phyloP scores from a whole-genome alignment of 768 basidiomycete species.

The Galerina sulciceps region DNA sequence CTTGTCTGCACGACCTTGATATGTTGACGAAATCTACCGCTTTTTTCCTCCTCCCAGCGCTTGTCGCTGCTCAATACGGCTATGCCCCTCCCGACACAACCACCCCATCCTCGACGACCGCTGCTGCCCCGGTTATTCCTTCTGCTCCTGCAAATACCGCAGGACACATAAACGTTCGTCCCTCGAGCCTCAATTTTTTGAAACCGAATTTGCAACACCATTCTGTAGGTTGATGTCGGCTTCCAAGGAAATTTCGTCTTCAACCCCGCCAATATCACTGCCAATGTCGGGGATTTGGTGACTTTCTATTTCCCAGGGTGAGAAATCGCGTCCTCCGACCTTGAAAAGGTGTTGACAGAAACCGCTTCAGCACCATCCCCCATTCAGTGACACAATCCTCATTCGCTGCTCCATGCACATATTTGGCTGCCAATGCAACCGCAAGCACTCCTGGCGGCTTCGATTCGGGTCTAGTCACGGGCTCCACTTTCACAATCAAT shows the following conservation, averaged over 20 bases:
- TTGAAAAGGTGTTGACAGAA: not conserved
- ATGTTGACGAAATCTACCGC: slow-evolving; percentile 22
- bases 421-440: slow-evolving; percentile 38
- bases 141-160: slow-evolving; percentile 42
- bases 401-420: slow-evolving; percentile 56
- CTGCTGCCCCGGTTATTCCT: slow-evolving; percentile 33
- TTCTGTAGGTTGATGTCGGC: slow-evolving; percentile 47
- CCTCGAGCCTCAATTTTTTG: not conserved
- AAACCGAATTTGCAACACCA: not conserved
- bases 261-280: slow-evolving; percentile 49
- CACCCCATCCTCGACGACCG: slow-evolving; percentile 21
- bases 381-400: slow-evolving; percentile 64
- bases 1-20: slow-evolving; percentile 18
- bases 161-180: slow-evolving; percentile 40
- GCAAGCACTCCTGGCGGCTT: slow-evolving; percentile 45
- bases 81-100: slow-evolving; percentile 27
- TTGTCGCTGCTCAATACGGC: slow-evolving; percentile 42
- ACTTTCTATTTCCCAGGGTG: slow-evolving; percentile 55
- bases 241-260: slow-evolving; percentile 41
- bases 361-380: slow-evolving; percentile 11
- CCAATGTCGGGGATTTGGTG: slow-evolving; percentile 51
- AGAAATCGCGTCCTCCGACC: slow-evolving; percentile 31
- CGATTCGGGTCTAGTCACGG: slow-evolving; percentile 52
- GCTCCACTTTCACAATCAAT: slow-evolving; percentile 47
- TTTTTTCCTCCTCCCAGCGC: slow-evolving; percentile 29